Conservation (phyloP, 441 rosid genomes). For the Arabidopsis lyrata region DNA sequence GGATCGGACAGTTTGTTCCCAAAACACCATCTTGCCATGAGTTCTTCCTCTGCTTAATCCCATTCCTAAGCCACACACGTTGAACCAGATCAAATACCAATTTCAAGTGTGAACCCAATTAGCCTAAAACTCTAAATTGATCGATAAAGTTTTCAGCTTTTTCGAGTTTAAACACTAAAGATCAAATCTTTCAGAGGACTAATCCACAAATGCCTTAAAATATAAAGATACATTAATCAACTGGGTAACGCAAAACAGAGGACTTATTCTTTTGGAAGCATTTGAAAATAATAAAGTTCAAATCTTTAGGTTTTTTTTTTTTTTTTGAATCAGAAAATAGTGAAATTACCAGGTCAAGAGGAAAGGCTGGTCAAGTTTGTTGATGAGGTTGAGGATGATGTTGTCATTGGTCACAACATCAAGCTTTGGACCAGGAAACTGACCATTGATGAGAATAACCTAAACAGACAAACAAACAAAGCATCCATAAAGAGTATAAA, state of each 20-base stretch:
- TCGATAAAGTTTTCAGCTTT: constrained; percentile 18
- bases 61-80: constrained; percentile 64
- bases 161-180: neutral
- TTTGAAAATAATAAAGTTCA: constrained; percentile 12
- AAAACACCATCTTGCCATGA: constrained; percentile 98
- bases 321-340: neutral
- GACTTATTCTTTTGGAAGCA: neutral
- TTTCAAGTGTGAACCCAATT: neutral
- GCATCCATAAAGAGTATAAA: neutral
- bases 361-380: constrained; percentile 93
- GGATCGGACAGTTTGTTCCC: constrained; percentile 94
- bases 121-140: too few relatives aligned
- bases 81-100: neutral
- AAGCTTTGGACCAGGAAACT: constrained; percentile 91
- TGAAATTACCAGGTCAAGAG: constrained; percentile 83
- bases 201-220: neutral
- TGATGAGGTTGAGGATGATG: constrained; percentile 82
- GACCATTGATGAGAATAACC: constrained; percentile 93
- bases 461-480: constrained; percentile 37
- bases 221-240: constrained; percentile 6
- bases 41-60: constrained; percentile 94
- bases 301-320: neutral
- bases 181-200: constrained; percentile 50
- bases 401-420: constrained; percentile 91
- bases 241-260: constrained; percentile 12